These are phyloP conservation scores for Botrytis byssoidea DNA, from an alignment of 2,329 filamentous ascomycete species.

Conservation along the genomic window DNA sequence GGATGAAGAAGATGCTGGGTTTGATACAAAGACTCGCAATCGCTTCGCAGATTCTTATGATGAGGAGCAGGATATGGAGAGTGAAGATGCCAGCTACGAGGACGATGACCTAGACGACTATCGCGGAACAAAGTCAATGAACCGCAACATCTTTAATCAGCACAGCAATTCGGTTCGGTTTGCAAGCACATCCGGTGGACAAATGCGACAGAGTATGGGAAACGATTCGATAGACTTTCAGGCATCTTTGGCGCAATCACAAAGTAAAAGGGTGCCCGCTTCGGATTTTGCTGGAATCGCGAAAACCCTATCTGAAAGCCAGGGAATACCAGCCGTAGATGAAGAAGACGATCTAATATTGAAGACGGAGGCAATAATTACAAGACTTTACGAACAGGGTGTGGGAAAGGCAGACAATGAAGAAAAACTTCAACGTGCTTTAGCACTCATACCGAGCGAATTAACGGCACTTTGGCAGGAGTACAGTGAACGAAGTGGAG, in stretches of 20 bases:
- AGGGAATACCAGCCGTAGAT: slow-evolving; percentile 57
- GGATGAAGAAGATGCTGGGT: slow-evolving; percentile 44
- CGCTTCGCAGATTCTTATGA: slow-evolving; percentile 40
- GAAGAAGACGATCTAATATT: slow-evolving; percentile 74
- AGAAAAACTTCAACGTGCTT: slow-evolving; percentile 54
- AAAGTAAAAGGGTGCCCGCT: slow-evolving; percentile 21
- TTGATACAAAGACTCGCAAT: slow-evolving; percentile 41
- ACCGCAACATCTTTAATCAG: slow-evolving; percentile 34
- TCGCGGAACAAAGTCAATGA: slow-evolving; percentile 31
- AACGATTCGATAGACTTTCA: slow-evolving; percentile 21
- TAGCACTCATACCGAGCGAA: slow-evolving; percentile 53
- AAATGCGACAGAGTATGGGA: slow-evolving; percentile 26
- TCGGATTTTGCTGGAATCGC: slow-evolving; percentile 63
- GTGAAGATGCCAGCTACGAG: slow-evolving; percentile 44
- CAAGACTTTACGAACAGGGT: slow-evolving; percentile 61
- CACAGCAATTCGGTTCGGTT: slow-evolving; percentile 51
- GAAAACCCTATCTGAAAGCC: slow-evolving; percentile 62
- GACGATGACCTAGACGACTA: slow-evolving; percentile 37
- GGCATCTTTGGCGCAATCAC: slow-evolving; percentile 26
- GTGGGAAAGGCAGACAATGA: slow-evolving; percentile 56
- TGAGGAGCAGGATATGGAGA: slow-evolving; percentile 42
- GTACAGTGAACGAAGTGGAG: slow-evolving; percentile 47
- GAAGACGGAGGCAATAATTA: slow-evolving; percentile 70
- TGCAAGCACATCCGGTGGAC: slow-evolving; percentile 22
- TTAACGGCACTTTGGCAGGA: slow-evolving; percentile 57